Evolutionary conservation across 2,329 filamentous ascomycete species (phyloP).

Genomic region (Ceratocystis papillata): DNA sequence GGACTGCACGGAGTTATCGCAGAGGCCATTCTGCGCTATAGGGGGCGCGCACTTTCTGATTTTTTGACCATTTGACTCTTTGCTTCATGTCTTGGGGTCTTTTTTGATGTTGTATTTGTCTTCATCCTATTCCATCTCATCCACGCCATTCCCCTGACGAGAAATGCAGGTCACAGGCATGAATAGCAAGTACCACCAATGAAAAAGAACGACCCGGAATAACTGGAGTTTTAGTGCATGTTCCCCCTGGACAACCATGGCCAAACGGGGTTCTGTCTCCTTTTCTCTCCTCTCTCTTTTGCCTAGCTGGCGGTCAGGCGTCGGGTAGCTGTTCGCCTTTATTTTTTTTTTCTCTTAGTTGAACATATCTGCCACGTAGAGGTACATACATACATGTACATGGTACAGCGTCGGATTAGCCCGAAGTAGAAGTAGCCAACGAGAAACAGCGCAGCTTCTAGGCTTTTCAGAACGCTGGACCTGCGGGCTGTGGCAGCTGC

Average conservation of each 20-base stretch:
- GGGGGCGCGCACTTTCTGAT: no score
- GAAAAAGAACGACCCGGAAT: slow-evolving; percentile 7
- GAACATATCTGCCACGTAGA: not conserved
- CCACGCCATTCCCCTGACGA: not conserved
- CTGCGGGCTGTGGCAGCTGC: no score
- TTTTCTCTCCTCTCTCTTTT: not conserved
- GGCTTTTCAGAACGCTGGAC: no score
- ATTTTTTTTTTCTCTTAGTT: no score
- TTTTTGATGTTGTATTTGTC: no score
- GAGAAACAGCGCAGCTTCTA: not conserved
- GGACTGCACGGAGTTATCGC: not conserved
- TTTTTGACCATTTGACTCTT: no score
- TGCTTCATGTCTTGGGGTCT: no score
- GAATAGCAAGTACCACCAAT: not conserved
- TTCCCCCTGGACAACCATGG: not conserved
- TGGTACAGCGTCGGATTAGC: not conserved
- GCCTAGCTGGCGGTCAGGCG: not conserved
- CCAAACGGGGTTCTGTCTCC: not conserved
- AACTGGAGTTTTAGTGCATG: not conserved
- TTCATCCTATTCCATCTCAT: no score
- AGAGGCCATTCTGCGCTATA: no score
- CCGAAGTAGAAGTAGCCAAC: not conserved
- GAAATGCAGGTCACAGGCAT: not conserved
- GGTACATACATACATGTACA: not conserved
- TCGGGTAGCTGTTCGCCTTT: not conserved